A percentile compares a stretch with the other conserved stretches of the same genome.
Evolutionary conservation across 1,284 basidiomycete genomes (phyloP).

Genomic region (Trametes sp.): DNA sequence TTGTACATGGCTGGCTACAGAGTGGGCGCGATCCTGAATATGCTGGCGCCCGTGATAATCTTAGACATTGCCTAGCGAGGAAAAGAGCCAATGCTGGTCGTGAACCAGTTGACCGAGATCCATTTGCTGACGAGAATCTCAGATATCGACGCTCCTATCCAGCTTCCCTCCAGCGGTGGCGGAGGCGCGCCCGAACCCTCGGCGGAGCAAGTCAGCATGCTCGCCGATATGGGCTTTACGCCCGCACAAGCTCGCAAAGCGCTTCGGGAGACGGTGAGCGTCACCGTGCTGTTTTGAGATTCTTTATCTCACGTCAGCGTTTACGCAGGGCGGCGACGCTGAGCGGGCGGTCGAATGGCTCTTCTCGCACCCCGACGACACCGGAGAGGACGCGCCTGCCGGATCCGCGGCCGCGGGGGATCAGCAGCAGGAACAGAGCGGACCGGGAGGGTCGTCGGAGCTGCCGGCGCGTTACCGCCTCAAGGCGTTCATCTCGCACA

Average conservation of each 20-base stretch:
- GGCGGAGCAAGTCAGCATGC: slow-evolving; percentile 72
- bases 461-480: slow-evolving; percentile 84
- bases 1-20: too few relatives aligned
- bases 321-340: slow-evolving; percentile 67
- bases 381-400: slow-evolving; percentile 65
- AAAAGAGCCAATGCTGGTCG: too few relatives aligned
- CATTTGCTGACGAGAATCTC: slow-evolving; percentile 11
- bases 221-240: slow-evolving; percentile 96
- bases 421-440: slow-evolving; percentile 27
- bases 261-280: slow-evolving; percentile 81
- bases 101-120: not conserved
- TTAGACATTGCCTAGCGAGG: too few relatives aligned
- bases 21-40: too few relatives aligned
- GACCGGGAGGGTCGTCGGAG: slow-evolving; percentile 55
- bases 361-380: slow-evolving; percentile 94
- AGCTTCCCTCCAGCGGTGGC: slow-evolving; percentile 36
- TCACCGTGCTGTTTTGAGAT: slow-evolving; percentile 1
- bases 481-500: slow-evolving; percentile 96
- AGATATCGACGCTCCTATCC: slow-evolving; percentile 92
- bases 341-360: slow-evolving; percentile 96
- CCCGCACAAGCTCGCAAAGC: slow-evolving; percentile 88
- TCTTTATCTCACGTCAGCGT: not conserved
- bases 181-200: slow-evolving; percentile 61
- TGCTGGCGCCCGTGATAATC: too few relatives aligned
- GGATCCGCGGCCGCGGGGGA: slow-evolving; percentile 31